Conservation (phyloP, 768 basidiomycete species). For the Mycena epipterygia region DNA sequence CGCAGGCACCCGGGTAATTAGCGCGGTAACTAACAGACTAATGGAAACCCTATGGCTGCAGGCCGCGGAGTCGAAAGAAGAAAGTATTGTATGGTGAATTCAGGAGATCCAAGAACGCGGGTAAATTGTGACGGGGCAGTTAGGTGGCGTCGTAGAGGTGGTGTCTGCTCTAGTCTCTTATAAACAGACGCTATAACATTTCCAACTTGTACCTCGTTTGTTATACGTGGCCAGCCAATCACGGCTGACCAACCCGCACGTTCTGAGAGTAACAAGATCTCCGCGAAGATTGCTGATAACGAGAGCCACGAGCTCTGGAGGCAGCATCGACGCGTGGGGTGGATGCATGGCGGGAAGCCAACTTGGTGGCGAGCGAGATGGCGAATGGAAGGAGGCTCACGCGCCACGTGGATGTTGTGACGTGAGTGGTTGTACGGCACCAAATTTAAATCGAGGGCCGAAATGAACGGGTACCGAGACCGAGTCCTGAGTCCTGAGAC, state of each 20-base stretch:
- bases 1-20: no score
- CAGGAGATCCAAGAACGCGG: not conserved
- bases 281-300: slow-evolving; percentile 22
- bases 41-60: not conserved
- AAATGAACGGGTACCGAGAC: no score
- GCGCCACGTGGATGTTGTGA: no score
- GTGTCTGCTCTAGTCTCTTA: no score
- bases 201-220: no score
- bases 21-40: no score
- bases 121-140: not conserved
- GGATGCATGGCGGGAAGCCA: no score
- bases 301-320: slow-evolving; percentile 24
- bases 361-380: not conserved
- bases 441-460: no score
- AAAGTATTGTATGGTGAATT: slow-evolving; percentile 1
- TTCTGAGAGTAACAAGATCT: not conserved
- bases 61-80: not conserved
- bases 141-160: slow-evolving; percentile 15
- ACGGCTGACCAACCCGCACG: slow-evolving; percentile 17
- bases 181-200: no score
- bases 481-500: no score
- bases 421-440: no score
- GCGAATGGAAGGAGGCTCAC: no score
- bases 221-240: slow-evolving; percentile 13
- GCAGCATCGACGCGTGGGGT: not conserved